Evolutionary conservation across 2,329 filamentous ascomycete species (phyloP).

Genomic region (Fusarium buxicola): DNA sequence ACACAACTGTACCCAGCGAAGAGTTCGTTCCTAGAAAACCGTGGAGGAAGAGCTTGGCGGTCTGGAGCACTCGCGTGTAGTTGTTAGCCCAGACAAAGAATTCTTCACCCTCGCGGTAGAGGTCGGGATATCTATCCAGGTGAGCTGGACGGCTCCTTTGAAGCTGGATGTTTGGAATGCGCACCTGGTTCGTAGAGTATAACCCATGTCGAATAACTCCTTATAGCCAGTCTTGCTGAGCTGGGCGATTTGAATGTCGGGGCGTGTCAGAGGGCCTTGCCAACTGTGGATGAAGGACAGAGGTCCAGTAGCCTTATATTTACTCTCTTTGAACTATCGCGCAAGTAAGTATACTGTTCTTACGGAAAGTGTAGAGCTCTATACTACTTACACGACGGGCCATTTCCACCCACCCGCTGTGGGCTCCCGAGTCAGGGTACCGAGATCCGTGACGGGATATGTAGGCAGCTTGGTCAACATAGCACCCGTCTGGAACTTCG

Average conservation of each 20-base stretch:
- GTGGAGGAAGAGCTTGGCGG: constrained; percentile 69
- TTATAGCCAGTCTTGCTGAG: constrained; percentile 72
- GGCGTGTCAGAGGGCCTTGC: constrained; percentile 67
- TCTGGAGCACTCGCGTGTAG: constrained; percentile 72
- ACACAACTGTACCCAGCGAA: constrained; percentile 65
- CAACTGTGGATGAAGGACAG: constrained; percentile 69
- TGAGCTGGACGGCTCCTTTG: not conserved
- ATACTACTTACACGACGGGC: constrained; percentile 52
- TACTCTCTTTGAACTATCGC: constrained; percentile 62
- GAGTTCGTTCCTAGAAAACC: constrained; percentile 70
- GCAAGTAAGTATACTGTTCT: not conserved
- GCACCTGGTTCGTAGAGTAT: constrained; percentile 59
- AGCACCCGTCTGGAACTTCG: constrained; percentile 66
- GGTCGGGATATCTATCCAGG: constrained; percentile 55
- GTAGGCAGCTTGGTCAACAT: constrained; percentile 70
- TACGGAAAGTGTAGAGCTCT: accelerated
- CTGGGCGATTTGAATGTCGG: constrained; percentile 67
- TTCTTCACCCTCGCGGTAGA: constrained; percentile 61
- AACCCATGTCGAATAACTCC: constrained; percentile 68
- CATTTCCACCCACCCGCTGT: constrained; percentile 65
- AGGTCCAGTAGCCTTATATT: constrained; percentile 64
- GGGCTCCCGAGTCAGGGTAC: constrained; percentile 71
- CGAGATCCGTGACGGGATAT: constrained; percentile 71
- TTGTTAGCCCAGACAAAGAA: constrained; percentile 75
- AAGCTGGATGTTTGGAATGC: accelerated